These are phyloP conservation scores for Ustilago lituana DNA, from an alignment of 1,284 basidiomycete genomes.

Conservation along the genomic window DNA sequence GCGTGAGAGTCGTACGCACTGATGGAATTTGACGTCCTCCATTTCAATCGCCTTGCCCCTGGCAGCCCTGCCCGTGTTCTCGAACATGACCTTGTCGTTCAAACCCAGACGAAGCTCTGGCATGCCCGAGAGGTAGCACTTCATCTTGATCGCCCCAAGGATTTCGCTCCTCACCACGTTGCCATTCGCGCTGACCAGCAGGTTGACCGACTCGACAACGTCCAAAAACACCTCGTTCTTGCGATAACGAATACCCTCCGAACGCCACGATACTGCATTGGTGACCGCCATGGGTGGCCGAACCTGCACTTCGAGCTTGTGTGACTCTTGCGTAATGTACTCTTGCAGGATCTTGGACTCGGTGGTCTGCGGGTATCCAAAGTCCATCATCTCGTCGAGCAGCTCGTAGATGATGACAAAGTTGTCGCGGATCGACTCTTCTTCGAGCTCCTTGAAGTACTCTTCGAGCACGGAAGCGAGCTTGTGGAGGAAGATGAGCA, in stretches of 20 bases:
- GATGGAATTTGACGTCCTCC: conserved; percentile 99
- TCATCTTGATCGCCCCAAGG: conserved; percentile 98
- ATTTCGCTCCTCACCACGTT: conserved; percentile 98
- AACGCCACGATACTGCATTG: conserved; percentile 98
- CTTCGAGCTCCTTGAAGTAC: conserved; percentile 99
- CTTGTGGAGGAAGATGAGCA: conserved; percentile 95
- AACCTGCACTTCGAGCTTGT: conserved; percentile 97
- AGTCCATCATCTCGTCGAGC: conserved; percentile 99
- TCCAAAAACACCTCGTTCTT: conserved; percentile 99
- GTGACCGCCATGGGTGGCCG: conserved; percentile 97
- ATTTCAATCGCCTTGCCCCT: conserved; percentile 98
- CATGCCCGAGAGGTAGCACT: conserved; percentile 98
- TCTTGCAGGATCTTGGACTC: conserved; percentile 99
- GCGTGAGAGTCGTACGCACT: conserved; percentile 97
- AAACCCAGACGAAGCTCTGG: conserved; percentile 93
- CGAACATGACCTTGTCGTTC: conserved; percentile 99
- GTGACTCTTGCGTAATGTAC: conserved; percentile 99
- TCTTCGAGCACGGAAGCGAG: conserved; percentile 82
- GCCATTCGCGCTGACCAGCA: conserved; percentile 94
- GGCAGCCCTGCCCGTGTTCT: conserved; percentile 91
- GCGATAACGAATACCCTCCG: conserved; percentile 94
- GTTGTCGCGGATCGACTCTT: conserved; percentile 98
- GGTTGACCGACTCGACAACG: conserved; percentile 96
- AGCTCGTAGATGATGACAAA: conserved; percentile 94
- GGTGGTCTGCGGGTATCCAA: conserved; percentile 98